These are phyloP conservation scores for Rozella allomycis DNA, from an alignment of 371 early-diverging fungal genomes.

Conservation along the genomic window DNA sequence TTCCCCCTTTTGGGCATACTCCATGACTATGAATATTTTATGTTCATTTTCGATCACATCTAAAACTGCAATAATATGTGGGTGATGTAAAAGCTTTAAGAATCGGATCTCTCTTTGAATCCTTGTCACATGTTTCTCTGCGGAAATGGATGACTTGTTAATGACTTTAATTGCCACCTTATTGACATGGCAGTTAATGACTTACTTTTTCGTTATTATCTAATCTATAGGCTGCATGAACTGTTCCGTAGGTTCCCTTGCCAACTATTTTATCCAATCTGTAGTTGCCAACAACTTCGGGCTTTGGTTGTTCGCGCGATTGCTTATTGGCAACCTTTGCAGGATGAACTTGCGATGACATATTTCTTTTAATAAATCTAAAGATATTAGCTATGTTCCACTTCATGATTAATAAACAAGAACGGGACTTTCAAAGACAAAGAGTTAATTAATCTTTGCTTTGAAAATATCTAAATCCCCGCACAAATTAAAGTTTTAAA, in stretches of 20 bases:
- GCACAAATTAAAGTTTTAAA: too few species aligned
- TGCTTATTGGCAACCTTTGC: too few species aligned
- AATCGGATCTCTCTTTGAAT: constrained; percentile 37
- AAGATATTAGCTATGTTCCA: too few species aligned
- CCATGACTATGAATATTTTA: constrained; percentile 37
- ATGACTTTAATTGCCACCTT: constrained; percentile 28
- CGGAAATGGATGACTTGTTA: constrained; percentile 27
- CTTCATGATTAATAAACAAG: too few species aligned
- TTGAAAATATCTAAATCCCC: too few species aligned
- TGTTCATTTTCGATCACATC: constrained; percentile 31
- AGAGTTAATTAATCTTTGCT: too few species aligned
- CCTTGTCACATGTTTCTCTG: constrained; percentile 28
- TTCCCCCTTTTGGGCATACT: constrained; percentile 35
- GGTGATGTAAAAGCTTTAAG: constrained; percentile 31
- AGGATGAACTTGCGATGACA: too few species aligned
- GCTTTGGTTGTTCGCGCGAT: too few species aligned
- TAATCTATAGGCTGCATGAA: constrained; percentile 41
- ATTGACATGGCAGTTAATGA: constrained; percentile 8
- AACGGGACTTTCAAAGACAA: too few species aligned
- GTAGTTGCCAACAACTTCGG: constrained; percentile 11
- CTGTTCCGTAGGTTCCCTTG: constrained; percentile 64
- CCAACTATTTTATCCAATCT: constrained; percentile 38
- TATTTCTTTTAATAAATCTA: too few species aligned
- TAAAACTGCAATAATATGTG: constrained; percentile 33
- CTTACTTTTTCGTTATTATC: constrained; percentile 19